phyloP scores from a whole-genome alignment of 2,329 filamentous ascomycete genomes.

The Penicillium digitatum region DNA sequence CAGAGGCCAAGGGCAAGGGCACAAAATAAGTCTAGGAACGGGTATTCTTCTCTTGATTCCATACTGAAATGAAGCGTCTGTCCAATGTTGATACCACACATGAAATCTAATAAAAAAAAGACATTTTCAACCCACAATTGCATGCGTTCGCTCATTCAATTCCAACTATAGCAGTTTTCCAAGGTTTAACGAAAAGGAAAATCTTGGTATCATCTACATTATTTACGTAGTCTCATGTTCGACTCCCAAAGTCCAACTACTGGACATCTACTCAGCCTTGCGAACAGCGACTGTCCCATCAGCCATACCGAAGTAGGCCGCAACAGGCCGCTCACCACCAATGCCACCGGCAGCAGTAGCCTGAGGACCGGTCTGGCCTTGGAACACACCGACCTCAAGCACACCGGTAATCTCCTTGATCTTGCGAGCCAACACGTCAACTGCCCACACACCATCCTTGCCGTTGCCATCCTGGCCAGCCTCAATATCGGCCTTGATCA shows the following conservation, averaged over 20 bases:
- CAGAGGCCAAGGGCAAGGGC: conserved; percentile 81
- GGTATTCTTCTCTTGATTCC: conserved; percentile 11
- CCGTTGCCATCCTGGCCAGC: conserved; percentile 52
- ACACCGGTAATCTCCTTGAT: conserved; percentile 83
- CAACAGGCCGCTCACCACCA: conserved; percentile 84
- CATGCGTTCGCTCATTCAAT: conserved; percentile 7
- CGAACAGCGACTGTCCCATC: conserved; percentile 64
- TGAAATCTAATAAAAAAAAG: conserved; percentile 17
- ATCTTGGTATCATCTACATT: conserved; percentile 25
- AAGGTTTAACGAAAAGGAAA: not conserved
- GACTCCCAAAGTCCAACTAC: not conserved
- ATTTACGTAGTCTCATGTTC: conserved; percentile 11
- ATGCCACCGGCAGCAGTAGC: conserved; percentile 57
- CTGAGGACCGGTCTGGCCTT: conserved; percentile 72
- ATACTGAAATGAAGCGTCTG: conserved; percentile 9
- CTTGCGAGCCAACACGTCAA: conserved; percentile 65
- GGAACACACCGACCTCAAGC: conserved; percentile 87
- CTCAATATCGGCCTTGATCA: conserved; percentile 57
- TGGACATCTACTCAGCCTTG: conserved; percentile 30
- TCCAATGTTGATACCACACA: conserved; percentile 19
- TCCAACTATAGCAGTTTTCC: not conserved
- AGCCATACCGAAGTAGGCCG: conserved; percentile 90
- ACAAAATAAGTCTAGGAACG: conserved; percentile 51
- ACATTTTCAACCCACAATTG: not conserved
- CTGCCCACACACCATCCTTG: conserved; percentile 70